Percentiles rank a stretch among this genome's conserved stretches.
Conservation (phyloP, 768 basidiomycete genomes). For the Lentinula sp. region DNA sequence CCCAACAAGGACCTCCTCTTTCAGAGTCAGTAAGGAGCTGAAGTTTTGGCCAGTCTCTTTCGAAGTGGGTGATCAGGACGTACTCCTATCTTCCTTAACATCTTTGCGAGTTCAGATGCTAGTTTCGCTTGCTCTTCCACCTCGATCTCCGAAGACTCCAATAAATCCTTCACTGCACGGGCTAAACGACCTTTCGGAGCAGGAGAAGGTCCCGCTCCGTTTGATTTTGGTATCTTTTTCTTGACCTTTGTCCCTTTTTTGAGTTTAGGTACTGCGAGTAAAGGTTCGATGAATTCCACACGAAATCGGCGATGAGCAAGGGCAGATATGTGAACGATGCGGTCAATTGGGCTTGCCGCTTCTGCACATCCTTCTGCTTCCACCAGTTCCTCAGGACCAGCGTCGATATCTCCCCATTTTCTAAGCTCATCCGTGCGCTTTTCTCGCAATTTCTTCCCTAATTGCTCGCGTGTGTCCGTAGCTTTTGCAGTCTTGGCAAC, state of each 20-base stretch:
- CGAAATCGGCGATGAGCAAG: slow-evolving; percentile 70
- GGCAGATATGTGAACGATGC: slow-evolving; percentile 57
- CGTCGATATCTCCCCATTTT: slow-evolving; percentile 65
- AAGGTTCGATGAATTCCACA: slow-evolving; percentile 64
- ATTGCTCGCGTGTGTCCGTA: slow-evolving; percentile 54
- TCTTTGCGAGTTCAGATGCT: slow-evolving; percentile 43
- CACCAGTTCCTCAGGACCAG: slow-evolving; percentile 42
- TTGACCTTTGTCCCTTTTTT: slow-evolving; percentile 50
- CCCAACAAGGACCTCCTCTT: too few relatives aligned
- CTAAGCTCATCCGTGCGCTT: slow-evolving; percentile 55
- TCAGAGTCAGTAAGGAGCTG: slow-evolving; percentile 20
- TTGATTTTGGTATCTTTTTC: slow-evolving; percentile 40
- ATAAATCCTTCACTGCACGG: slow-evolving; percentile 58
- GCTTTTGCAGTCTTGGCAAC: slow-evolving; percentile 44
- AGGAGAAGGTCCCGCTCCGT: slow-evolving; percentile 27
- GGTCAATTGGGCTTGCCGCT: slow-evolving; percentile 63
- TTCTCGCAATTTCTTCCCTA: slow-evolving; percentile 54
- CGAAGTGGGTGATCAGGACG: slow-evolving; percentile 61
- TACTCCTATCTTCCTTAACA: slow-evolving; percentile 49
- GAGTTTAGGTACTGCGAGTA: slow-evolving; percentile 62
- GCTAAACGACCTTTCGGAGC: slow-evolving; percentile 63
- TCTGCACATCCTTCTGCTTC: slow-evolving; percentile 68
- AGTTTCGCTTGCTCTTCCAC: slow-evolving; percentile 40
- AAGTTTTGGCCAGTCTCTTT: slow-evolving; percentile 59
- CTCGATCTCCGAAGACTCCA: slow-evolving; percentile 46